Base-by-base conservation (phyloP, 257 asterid genomes). In the Petunia secreta region DNA sequence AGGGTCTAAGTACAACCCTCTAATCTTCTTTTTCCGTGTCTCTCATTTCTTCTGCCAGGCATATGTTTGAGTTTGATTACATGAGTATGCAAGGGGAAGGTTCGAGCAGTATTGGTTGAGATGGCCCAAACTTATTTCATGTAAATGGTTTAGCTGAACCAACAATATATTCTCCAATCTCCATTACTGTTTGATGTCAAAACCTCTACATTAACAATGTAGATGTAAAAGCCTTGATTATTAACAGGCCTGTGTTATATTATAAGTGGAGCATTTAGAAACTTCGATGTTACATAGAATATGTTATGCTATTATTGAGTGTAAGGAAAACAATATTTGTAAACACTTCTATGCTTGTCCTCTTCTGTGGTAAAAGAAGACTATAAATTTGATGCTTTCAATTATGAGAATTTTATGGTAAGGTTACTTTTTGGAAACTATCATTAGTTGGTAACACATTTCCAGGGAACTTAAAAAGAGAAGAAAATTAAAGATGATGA, bases 21-120 rank as follows among this genome's bases (percentile, higher is more conserved):
- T 39, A 59, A 41, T n/a, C 14, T 6, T 50, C 58, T 0, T 25
- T 15, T 38, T 63, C 14, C 5, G 10, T 57, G 2, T 85, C 9
- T 54, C 25, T 25, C 25, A 78, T 69, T 74, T 25, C 80, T 81
- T 50, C 34, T 34, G 62, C 16, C 89, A 95, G 99, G 90, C 91
- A 37, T 79, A 89, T 82, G 97, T 92, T 93, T 1, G 97, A 91
- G 54, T 93, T 93, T 39, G 97, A 93, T 76, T 93, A 93, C 87
- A 62, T 80, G 98, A 87, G 84, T 93, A 95, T 44, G 97, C 99
- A 6, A 90, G 91, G 86, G 98, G 94, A 81, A 90, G 99, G 89
- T 88, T 93, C 71, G 84, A 86, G 83, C 98, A 93, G 81, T 94
- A 93, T 80, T 90, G 95, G 98, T 69, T 80, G 89, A 90, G 86